Evolutionary conservation across 2,329 filamentous ascomycete species (phyloP).

Genomic region (Alternaria sp.): DNA sequence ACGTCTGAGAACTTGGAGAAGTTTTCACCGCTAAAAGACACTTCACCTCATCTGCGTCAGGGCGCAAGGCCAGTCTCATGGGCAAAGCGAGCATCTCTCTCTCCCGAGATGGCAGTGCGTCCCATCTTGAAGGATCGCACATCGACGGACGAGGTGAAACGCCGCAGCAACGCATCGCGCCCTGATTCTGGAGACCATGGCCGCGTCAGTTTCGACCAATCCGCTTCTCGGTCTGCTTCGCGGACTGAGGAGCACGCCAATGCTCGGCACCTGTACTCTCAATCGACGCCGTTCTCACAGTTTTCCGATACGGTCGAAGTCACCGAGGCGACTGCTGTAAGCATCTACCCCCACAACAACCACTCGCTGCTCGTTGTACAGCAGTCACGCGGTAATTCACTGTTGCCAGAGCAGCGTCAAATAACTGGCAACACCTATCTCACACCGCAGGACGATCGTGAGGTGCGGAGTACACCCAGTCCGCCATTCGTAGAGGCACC

Average conservation of each 20-base stretch:
- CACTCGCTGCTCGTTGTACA: constrained; percentile 69
- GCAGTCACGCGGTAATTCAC: constrained; percentile 47
- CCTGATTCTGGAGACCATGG: constrained; percentile 39
- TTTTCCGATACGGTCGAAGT: constrained; percentile 62
- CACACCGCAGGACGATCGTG: constrained; percentile 21
- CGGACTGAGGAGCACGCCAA: constrained; percentile 48
- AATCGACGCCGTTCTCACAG: constrained; percentile 58
- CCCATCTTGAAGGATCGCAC: constrained; percentile 32
- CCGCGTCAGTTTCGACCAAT: constrained; percentile 47
- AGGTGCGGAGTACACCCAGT: constrained; percentile 28
- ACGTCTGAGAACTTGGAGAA: constrained; percentile 16
- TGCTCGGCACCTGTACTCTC: constrained; percentile 55
- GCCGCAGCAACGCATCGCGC: constrained; percentile 41
- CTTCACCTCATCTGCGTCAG: constrained; percentile 26
- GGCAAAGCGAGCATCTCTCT: constrained; percentile 34
- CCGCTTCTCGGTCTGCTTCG: constrained; percentile 47
- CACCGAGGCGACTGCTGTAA: constrained; percentile 66
- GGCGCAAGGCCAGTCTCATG: constrained; percentile 38
- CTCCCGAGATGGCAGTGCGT: constrained; percentile 29
- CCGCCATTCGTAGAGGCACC: constrained; percentile 34
- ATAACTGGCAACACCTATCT: constrained; percentile 22
- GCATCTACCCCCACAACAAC: constrained; percentile 68
- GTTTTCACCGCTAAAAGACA: constrained; percentile 24
- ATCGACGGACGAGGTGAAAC: constrained; percentile 38
- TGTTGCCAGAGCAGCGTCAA: constrained; percentile 25